These are phyloP conservation scores for Mangifera indica DNA, from an alignment of 345 rosid genomes.

Conservation along the genomic window DNA sequence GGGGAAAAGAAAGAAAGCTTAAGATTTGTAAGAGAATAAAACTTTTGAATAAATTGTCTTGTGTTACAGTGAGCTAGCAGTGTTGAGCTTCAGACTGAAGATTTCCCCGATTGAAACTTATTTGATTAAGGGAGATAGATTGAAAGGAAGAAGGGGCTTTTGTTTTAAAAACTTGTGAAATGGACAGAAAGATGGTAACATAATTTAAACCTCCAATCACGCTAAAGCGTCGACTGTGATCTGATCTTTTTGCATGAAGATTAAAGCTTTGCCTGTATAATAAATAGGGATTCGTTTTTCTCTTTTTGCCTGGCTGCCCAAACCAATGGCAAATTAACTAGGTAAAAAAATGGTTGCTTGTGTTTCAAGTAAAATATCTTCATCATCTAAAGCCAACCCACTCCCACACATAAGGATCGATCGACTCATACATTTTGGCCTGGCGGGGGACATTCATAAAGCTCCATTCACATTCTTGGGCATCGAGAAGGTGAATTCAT, in stretches of 20 bases:
- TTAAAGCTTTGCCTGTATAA: neutral
- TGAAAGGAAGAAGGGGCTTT: constrained; percentile 13
- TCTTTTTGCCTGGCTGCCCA: neutral
- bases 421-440: neutral
- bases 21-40: neutral
- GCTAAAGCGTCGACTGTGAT: neutral
- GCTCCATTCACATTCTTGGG: constrained; percentile 7
- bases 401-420: neutral
- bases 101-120: neutral
- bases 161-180: constrained; percentile 5
- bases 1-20: neutral
- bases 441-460: neutral
- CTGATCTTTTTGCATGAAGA: neutral
- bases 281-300: neutral
- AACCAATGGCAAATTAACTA: too few relatives aligned
- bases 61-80: neutral
- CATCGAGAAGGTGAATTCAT: too few relatives aligned
- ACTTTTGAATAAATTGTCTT: constrained; percentile 5
- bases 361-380: constrained; percentile 24
- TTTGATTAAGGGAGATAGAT: neutral
- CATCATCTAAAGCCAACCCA: constrained; percentile 2
- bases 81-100: constrained; percentile 15
- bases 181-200: neutral
- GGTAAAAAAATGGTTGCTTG: constrained; percentile 14
- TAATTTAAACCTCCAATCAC: neutral